phyloP scores from a whole-genome alignment of 306 rosid species.

The Abrus pulchellus region DNA sequence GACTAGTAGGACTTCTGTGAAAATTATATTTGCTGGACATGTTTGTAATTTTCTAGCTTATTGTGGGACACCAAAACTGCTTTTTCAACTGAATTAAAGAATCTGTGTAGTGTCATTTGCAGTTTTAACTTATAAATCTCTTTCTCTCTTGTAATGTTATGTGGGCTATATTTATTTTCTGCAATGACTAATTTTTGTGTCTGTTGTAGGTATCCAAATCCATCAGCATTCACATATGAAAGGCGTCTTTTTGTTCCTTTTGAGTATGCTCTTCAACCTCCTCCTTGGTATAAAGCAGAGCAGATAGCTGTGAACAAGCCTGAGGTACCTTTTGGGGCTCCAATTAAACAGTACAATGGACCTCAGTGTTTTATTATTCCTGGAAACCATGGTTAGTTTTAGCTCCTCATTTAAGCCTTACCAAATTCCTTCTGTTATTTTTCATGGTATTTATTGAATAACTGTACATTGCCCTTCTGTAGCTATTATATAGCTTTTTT shows the following conservation, averaged over 20 bases:
- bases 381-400: constrained; percentile 93
- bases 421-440: constrained; percentile 32
- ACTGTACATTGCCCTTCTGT: constrained; percentile 18
- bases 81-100: constrained; percentile 12
- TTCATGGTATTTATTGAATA: constrained; percentile 31
- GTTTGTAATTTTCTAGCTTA: constrained; percentile 23
- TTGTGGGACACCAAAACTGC: constrained; percentile 7
- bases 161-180: constrained; percentile 12
- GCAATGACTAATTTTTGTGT: constrained; percentile 16
- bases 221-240: constrained; percentile 90
- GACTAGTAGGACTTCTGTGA: constrained; percentile 16
- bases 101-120: constrained; percentile 25
- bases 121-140: constrained; percentile 10
- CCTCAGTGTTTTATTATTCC: constrained; percentile 98
- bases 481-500: constrained; percentile 24
- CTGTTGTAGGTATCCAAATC: constrained; percentile 87
- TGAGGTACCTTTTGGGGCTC: constrained; percentile 76
- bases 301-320: constrained; percentile 89
- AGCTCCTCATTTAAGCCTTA: constrained; percentile 30
- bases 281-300: constrained; percentile 80
- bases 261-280: constrained; percentile 96
- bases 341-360: constrained; percentile 77
- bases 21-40: constrained; percentile 19
- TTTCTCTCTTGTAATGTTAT: neutral
- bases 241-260: constrained; percentile 91